Conservation (phyloP, 2,329 filamentous ascomycete genomes). For the Blastomyces percursus region DNA sequence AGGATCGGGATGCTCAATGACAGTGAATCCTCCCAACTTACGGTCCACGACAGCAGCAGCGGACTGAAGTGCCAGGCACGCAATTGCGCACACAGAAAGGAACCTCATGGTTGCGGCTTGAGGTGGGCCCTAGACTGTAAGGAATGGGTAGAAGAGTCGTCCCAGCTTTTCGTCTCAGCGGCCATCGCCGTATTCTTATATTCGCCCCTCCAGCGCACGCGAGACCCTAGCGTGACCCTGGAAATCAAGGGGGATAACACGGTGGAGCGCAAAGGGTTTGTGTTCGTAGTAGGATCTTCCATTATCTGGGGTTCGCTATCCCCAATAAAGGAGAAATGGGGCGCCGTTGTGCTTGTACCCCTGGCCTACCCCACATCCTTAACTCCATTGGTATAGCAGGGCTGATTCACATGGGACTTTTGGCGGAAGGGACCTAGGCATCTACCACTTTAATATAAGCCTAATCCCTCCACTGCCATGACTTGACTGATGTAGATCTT, state of each 20-base stretch:
- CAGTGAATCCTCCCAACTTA: constrained; percentile 40
- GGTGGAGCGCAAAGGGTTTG: neutral
- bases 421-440: neutral
- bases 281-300: neutral
- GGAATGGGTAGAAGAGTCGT: neutral
- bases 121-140: neutral
- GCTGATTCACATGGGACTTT: neutral
- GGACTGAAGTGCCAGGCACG: constrained; percentile 35
- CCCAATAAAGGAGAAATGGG: neutral
- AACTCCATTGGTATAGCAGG: neutral
- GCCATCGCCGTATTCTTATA: neutral
- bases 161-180: too few relatives aligned
- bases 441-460: neutral
- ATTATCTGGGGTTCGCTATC: neutral
- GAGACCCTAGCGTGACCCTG: neutral
- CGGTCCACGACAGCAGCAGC: constrained; percentile 35
- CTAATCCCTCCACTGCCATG: neutral
- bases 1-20: constrained; percentile 28
- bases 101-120: constrained; percentile 28
- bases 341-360: neutral
- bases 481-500: neutral
- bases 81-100: constrained; percentile 21
- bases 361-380: neutral
- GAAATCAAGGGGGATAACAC: neutral
- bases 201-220: neutral